Percentiles rank a stretch among this genome's conserved stretches.
phyloP scores from a whole-genome alignment of 495 filamentous ascomycete genomes.

The Talaromyces proteolyticus region DNA sequence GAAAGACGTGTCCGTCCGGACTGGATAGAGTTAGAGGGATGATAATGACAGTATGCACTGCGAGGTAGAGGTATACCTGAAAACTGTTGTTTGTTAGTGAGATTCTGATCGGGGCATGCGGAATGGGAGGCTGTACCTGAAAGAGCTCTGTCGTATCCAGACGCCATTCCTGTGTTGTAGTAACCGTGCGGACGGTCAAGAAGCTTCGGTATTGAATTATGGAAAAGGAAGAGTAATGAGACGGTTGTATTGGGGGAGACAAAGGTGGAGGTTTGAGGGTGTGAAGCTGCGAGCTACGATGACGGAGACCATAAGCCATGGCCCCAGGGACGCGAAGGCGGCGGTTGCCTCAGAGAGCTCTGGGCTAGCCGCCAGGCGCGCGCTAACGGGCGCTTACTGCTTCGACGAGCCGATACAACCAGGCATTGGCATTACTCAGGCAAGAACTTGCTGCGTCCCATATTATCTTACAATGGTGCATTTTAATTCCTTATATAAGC shows the following conservation, averaged over 20 bases:
- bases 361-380: background rate
- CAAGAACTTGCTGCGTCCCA: too few species aligned
- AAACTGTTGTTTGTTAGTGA: slow-evolving; percentile 48
- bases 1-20: slow-evolving; percentile 98
- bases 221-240: background rate
- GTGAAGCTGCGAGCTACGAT: background rate
- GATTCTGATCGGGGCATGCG: slow-evolving; percentile 16
- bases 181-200: background rate
- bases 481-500: too few species aligned
- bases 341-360: slow-evolving; percentile 3
- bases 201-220: background rate
- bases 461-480: too few species aligned
- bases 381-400: background rate
- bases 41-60: slow-evolving; percentile 6
- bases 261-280: slow-evolving; percentile 6
- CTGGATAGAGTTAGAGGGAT: slow-evolving; percentile 42
- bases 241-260: background rate
- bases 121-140: slow-evolving; percentile 63
- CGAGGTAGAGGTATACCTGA: slow-evolving; percentile 46
- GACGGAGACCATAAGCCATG: slow-evolving; percentile 1
- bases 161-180: slow-evolving; percentile 56
- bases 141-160: slow-evolving; percentile 91
- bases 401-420: too few species aligned
- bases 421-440: too few species aligned
- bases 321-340: slow-evolving; percentile 3